These are phyloP conservation scores for Xylariaceae sp. DNA, from an alignment of 2,329 filamentous ascomycete species.

Conservation along the genomic window DNA sequence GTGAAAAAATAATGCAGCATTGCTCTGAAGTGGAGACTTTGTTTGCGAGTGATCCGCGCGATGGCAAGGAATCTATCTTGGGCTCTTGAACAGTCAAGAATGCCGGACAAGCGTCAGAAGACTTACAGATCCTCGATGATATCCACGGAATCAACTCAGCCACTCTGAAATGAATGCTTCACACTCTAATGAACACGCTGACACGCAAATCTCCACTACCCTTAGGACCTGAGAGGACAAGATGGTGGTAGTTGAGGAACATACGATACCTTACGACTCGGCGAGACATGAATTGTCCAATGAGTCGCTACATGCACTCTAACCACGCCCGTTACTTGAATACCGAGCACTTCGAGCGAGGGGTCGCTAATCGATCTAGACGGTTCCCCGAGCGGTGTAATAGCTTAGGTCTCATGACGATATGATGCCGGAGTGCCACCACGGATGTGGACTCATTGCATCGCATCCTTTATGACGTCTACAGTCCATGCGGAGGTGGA, in stretches of 20 bases:
- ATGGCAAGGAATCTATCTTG: conserved; percentile 16
- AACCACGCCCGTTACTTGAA: neutral
- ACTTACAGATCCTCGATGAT: conserved; percentile 12
- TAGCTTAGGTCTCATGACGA: conserved; percentile 5
- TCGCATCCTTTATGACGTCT: conserved; percentile 6
- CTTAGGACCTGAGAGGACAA: conserved; percentile 18
- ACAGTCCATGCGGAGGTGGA: neutral
- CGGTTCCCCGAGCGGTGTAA: conserved; percentile 3
- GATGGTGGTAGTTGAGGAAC: conserved; percentile 8
- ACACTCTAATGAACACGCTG: conserved; percentile 10
- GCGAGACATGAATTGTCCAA: neutral
- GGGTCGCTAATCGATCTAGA: neutral
- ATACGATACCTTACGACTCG: conserved; percentile 8
- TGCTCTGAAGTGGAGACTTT: conserved; percentile 13
- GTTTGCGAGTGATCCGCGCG: conserved; percentile 10
- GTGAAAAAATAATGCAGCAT: conserved; percentile 2
- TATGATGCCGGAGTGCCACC: neutral
- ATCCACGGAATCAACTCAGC: conserved; percentile 8
- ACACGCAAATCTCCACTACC: conserved; percentile 11
- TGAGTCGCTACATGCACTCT: conserved; percentile 1
- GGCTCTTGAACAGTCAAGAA: conserved; percentile 21
- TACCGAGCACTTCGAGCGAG: neutral
- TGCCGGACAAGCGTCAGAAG: conserved; percentile 27
- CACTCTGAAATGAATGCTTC: conserved; percentile 1
- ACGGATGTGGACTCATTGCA: neutral